phyloP scores from a whole-genome alignment of 2,329 filamentous ascomycete genomes.

The Penicillium sp. region DNA sequence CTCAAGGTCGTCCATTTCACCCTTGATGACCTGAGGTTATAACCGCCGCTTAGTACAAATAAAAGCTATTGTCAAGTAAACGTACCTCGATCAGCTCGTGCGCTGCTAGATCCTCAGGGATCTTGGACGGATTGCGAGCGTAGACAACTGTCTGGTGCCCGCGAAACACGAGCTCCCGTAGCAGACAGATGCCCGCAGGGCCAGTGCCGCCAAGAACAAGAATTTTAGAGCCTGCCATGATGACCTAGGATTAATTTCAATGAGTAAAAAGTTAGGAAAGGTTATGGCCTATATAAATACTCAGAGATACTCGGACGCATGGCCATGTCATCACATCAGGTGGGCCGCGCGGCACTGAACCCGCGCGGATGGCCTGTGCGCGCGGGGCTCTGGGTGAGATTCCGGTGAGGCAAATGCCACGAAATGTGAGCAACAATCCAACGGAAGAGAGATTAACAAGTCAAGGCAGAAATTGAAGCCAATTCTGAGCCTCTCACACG shows the following conservation, averaged over 20 bases:
- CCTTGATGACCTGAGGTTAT: not conserved
- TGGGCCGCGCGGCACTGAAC: not conserved
- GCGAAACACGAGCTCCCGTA: conserved; percentile 8
- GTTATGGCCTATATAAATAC: not conserved
- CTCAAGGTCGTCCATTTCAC: conserved; percentile 5
- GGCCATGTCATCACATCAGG: not conserved
- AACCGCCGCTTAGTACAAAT: not conserved
- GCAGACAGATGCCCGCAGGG: conserved; percentile 9
- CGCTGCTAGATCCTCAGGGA: not conserved
- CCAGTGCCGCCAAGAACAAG: conserved; percentile 13
- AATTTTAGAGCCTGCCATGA: conserved; percentile 5
- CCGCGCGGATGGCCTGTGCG: not conserved
- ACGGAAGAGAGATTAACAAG: too few relatives aligned
- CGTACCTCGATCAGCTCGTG: conserved; percentile 4
- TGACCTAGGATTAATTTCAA: not conserved
- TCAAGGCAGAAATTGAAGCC: too few relatives aligned
- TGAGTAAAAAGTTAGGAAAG: not conserved
- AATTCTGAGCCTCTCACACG: not conserved
- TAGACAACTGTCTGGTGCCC: conserved; percentile 7
- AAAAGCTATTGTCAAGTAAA: too few relatives aligned
- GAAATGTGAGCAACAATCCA: too few relatives aligned
- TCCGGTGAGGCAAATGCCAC: too few relatives aligned
- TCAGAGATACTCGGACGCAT: not conserved
- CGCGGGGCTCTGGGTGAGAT: not conserved
- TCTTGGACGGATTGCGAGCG: conserved; percentile 10